These are phyloP conservation scores for Lasiosphaeria miniovina DNA, from an alignment of 495 filamentous ascomycete genomes.

Conservation along the genomic window DNA sequence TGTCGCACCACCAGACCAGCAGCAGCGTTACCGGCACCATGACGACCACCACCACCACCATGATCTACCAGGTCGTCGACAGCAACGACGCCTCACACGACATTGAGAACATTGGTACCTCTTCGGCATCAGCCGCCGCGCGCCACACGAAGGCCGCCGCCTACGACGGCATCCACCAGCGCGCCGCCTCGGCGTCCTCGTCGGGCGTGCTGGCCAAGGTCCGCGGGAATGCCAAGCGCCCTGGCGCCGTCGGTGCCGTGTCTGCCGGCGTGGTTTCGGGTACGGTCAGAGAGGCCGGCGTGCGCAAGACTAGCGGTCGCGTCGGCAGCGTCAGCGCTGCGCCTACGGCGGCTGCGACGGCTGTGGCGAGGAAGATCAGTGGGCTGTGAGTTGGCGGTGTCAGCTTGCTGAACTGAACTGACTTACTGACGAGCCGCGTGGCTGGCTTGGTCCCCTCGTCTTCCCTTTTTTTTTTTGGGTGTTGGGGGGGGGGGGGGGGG, in stretches of 20 bases:
- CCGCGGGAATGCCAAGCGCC: conserved; percentile 56
- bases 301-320: conserved; percentile 89
- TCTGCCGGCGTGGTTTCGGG: conserved; percentile 37
- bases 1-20: conserved; percentile 43
- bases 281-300: conserved; percentile 48
- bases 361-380: conserved; percentile 42
- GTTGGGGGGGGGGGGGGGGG: no score
- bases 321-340: conserved; percentile 69
- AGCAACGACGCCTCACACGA: conserved; percentile 56
- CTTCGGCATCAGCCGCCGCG: conserved; percentile 17
- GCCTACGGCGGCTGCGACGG: conserved; percentile 26
- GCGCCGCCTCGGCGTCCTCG: conserved; percentile 55
- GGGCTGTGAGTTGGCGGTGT: conserved; percentile 19
- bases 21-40: conserved; percentile 19
- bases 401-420: no score
- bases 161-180: conserved; percentile 67
- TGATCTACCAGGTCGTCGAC: conserved; percentile 50
- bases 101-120: conserved; percentile 49
- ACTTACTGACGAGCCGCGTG: no score
- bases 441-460: no score
- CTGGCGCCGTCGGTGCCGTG: conserved; percentile 54
- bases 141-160: neutral
- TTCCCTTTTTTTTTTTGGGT: no score
- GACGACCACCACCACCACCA: conserved; percentile 62
- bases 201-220: conserved; percentile 67